Conservation (phyloP, 495 filamentous ascomycete genomes). For the Annulohypoxylon maeteangense region DNA sequence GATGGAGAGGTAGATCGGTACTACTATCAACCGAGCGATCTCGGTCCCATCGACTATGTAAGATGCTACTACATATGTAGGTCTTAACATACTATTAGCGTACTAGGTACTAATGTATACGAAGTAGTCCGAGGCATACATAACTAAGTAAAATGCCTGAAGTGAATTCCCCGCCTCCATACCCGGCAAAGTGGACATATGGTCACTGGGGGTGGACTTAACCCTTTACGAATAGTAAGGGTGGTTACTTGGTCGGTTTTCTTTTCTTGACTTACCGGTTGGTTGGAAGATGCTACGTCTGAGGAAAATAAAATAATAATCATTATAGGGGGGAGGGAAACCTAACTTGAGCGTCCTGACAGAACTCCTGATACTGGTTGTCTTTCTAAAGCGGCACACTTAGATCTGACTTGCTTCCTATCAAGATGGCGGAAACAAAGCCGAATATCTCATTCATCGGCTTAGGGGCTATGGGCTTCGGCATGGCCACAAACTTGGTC, state of each 20-base stretch:
- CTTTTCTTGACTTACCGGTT: conserved; percentile 8
- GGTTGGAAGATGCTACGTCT: conserved; percentile 13
- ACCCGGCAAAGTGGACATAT: conserved; percentile 19
- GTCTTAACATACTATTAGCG: not conserved
- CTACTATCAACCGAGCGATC: conserved; percentile 28
- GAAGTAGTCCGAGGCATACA: not conserved
- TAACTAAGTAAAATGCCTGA: conserved; percentile 10
- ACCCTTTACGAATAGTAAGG: conserved; percentile 15
- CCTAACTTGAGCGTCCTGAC: not conserved
- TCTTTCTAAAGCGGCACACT: not conserved
- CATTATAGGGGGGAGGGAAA: not conserved
- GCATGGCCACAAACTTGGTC: conserved; percentile 83
- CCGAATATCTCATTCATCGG: conserved; percentile 78
- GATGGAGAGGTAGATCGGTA: conserved; percentile 17
- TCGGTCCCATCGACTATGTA: conserved; percentile 14
- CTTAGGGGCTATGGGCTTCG: conserved; percentile 90
- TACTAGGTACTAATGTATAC: too few relatives aligned
- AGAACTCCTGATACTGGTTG: not conserved
- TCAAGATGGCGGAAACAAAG: conserved; percentile 52
- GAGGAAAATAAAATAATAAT: not conserved
- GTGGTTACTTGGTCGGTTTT: not conserved
- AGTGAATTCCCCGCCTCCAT: conserved; percentile 21
- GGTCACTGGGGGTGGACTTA: conserved; percentile 19
- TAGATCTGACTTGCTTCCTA: too few relatives aligned
- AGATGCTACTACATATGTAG: not conserved